phyloP scores from a whole-genome alignment of 73 alveolate species.

The Paramecium bursaria region DNA sequence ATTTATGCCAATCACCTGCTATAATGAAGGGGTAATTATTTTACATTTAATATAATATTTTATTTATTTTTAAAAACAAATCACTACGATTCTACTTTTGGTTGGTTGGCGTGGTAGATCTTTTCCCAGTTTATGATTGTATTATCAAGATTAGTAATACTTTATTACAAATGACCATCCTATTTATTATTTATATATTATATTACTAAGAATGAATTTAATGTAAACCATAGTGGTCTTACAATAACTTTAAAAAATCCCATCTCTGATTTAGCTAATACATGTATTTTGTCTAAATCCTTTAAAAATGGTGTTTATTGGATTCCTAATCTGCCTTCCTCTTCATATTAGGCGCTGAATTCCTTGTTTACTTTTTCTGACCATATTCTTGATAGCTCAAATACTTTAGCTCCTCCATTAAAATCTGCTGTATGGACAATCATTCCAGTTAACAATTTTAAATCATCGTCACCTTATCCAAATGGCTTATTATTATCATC shows the following conservation, averaged over 20 bases:
- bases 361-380: slow-evolving; percentile 70
- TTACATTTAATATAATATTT: too few relatives aligned
- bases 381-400: slow-evolving; percentile 66
- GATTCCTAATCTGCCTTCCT: slow-evolving; percentile 66
- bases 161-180: slow-evolving; percentile 49
- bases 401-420: slow-evolving; percentile 70
- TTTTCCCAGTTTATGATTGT: slow-evolving; percentile 56
- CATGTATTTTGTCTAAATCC: slow-evolving; percentile 62
- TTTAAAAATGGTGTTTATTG: slow-evolving; percentile 64
- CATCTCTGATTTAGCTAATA: slow-evolving; percentile 67
- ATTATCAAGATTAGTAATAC: slow-evolving; percentile 50
- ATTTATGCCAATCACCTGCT: too few relatives aligned
- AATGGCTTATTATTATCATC: slow-evolving; percentile 15
- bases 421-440: slow-evolving; percentile 71
- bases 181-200: neutral
- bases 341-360: slow-evolving; percentile 65
- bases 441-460: slow-evolving; percentile 67
- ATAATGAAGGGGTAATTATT: too few relatives aligned
- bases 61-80: too few relatives aligned
- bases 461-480: slow-evolving; percentile 58
- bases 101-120: slow-evolving; percentile 53
- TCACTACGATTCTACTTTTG: neutral
- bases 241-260: slow-evolving; percentile 69
- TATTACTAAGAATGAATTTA: slow-evolving; percentile 46
- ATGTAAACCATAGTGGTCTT: slow-evolving; percentile 59